Conservation (phyloP, 441 rosid species). For the Metrosideros polymorpha region DNA sequence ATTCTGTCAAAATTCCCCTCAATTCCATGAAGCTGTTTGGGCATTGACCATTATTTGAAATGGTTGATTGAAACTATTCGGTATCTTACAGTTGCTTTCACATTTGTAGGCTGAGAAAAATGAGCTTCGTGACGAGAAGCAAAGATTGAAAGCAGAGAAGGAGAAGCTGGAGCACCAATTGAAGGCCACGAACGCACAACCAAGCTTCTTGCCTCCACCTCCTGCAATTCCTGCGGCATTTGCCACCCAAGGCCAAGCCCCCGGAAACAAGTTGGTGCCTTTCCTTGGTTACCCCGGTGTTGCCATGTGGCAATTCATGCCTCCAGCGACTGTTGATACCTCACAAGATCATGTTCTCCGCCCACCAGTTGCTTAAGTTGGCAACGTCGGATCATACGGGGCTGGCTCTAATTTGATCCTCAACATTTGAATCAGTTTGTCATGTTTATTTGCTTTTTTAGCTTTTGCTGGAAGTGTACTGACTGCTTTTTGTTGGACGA, state of each 20-base stretch:
- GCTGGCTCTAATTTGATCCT: slow-evolving; percentile 25
- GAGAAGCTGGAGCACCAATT: slow-evolving; percentile 89
- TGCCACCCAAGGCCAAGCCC: slow-evolving; percentile 75
- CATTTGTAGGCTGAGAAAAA: slow-evolving; percentile 73
- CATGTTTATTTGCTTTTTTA: slow-evolving; percentile 24
- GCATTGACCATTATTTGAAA: neutral
- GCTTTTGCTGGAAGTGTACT: slow-evolving; percentile 21
- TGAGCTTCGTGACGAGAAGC: slow-evolving; percentile 96
- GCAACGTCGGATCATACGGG: slow-evolving; percentile 16
- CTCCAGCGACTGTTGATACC: slow-evolving; percentile 93
- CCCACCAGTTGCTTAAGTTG: slow-evolving; percentile 88
- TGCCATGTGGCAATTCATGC: slow-evolving; percentile 99
- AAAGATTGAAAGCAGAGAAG: slow-evolving; percentile 85
- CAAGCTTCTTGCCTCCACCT: slow-evolving; percentile 65
- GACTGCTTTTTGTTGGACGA: slow-evolving; percentile 35
- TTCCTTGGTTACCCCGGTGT: slow-evolving; percentile 91
- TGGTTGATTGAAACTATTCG: neutral
- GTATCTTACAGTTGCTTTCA: neutral
- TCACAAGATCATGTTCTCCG: slow-evolving; percentile 98
- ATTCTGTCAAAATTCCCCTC: neutral
- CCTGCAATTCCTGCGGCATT: slow-evolving; percentile 74
- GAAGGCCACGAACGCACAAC: slow-evolving; percentile 50
- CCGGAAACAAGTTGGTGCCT: slow-evolving; percentile 90
- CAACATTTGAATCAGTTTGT: slow-evolving; percentile 24
- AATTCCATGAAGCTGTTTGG: neutral